Evolutionary conservation across 106 monocot species (phyloP).

Genomic region (Vanilla planifolia): DNA sequence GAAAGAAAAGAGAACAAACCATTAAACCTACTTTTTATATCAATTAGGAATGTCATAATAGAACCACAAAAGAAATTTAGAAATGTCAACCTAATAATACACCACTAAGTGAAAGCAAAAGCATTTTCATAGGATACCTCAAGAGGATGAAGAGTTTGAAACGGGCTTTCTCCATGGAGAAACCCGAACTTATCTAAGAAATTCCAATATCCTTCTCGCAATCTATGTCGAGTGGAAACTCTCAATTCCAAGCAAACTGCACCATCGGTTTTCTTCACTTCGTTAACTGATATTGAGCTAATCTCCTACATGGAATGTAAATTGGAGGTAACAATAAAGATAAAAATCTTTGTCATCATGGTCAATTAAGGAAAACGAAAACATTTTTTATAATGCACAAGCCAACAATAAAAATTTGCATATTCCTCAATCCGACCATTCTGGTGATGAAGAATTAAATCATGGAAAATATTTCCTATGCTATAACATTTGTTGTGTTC

Average conservation of each 20-base stretch:
- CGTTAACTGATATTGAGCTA: slow-evolving; percentile 43
- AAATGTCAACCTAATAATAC: neutral
- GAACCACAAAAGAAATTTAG: neutral
- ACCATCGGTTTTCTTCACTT: slow-evolving; percentile 56
- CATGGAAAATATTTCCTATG: too few relatives aligned
- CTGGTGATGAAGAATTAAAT: too few relatives aligned
- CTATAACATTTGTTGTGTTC: too few relatives aligned
- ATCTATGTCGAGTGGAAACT: slow-evolving; percentile 21
- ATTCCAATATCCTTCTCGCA: slow-evolving; percentile 56
- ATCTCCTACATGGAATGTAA: slow-evolving; percentile 33
- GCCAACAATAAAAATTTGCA: too few relatives aligned
- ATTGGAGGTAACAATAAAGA: too few relatives aligned
- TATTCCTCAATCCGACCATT: too few relatives aligned
- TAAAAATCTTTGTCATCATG: too few relatives aligned
- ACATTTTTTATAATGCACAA: too few relatives aligned
- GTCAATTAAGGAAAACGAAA: too few relatives aligned
- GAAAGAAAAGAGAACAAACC: too few relatives aligned
- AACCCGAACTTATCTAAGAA: slow-evolving; percentile 58
- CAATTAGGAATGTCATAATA: neutral
- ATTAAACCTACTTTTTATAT: too few relatives aligned
- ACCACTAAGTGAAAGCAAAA: neutral
- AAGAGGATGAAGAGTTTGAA: slow-evolving; percentile 39
- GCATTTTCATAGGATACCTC: slow-evolving; percentile 28
- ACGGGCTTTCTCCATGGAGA: slow-evolving; percentile 22
- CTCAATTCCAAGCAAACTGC: slow-evolving; percentile 39